Evolutionary conservation across 2,329 filamentous ascomycete species (phyloP).

Genomic region (Zymoseptoria brevis): DNA sequence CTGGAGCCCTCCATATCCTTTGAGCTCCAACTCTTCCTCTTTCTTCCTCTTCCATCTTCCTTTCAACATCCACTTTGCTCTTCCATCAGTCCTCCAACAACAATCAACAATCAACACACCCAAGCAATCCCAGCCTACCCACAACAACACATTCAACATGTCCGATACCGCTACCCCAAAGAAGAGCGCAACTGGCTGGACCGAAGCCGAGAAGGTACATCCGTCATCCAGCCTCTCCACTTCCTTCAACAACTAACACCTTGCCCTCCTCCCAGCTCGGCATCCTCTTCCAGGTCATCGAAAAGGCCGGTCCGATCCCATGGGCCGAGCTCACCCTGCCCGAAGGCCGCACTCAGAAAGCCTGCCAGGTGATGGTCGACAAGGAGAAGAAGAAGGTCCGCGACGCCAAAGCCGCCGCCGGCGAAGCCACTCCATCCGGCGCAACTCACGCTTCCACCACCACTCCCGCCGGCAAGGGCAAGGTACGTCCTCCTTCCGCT

Average conservation of each 20-base stretch:
- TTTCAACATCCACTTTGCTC: not conserved
- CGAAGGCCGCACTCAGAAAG: constrained; percentile 26
- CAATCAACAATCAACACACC: constrained; percentile 2
- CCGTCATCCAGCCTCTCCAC: not conserved
- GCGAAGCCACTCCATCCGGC: constrained; percentile 1
- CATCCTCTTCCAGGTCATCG: constrained; percentile 25
- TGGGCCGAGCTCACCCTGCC: constrained; percentile 25
- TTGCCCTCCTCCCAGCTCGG: constrained; percentile 12
- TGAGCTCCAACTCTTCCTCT: not conserved
- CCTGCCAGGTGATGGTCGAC: constrained; percentile 24
- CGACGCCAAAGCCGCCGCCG: constrained; percentile 12
- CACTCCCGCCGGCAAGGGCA: constrained; percentile 8
- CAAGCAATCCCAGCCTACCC: constrained; percentile 2
- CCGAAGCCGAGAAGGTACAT: constrained; percentile 26
- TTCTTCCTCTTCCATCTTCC: constrained; percentile 4
- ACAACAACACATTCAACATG: constrained; percentile 12
- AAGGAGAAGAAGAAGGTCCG: constrained; percentile 27
- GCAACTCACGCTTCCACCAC: not conserved
- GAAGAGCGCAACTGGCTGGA: constrained; percentile 19
- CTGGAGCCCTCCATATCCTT: not conserved
- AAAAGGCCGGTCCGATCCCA: constrained; percentile 18
- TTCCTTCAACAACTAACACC: not conserved
- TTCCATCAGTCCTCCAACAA: not conserved
- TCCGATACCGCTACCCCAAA: constrained; percentile 8
- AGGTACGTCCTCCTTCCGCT: constrained; percentile 4